Conservation (phyloP, 805 yeast genomes). For the Hanseniaspora occidentalis region DNA sequence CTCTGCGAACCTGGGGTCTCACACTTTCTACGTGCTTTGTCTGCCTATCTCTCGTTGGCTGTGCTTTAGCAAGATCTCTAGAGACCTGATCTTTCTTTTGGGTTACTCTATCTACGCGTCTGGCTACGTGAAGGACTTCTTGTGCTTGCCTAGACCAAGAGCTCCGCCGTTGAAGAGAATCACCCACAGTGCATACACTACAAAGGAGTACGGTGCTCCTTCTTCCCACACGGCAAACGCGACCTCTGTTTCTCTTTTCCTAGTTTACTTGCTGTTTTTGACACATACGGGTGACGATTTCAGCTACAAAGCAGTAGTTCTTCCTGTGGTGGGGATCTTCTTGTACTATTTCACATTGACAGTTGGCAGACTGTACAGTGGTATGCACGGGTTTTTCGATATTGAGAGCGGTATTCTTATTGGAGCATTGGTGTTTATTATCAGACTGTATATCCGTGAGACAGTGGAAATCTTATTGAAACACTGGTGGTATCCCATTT, state of each 20-base stretch:
- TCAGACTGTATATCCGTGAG: constrained; percentile 30
- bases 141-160: constrained; percentile 84
- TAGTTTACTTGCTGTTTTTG: constrained; percentile 16
- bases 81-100: constrained; percentile 59
- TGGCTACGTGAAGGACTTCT: constrained; percentile 69
- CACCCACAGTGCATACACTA: constrained; percentile 82
- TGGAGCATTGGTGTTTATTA: constrained; percentile 43
- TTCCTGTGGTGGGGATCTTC: constrained; percentile 13
- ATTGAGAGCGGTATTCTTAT: constrained; percentile 49
- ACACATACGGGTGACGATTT: no score
- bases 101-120: constrained; percentile 49
- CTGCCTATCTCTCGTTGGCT: constrained; percentile 80
- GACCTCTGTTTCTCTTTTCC: constrained; percentile 56
- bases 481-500: constrained; percentile 23
- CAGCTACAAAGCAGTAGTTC: constrained; percentile 3
- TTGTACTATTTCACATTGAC: constrained; percentile 54
- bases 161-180: constrained; percentile 87
- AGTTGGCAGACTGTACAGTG: constrained; percentile 81
- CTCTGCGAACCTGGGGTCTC: constrained; percentile 84
- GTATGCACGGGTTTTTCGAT: constrained; percentile 93
- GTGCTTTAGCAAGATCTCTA: constrained; percentile 43
- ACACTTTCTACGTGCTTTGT: constrained; percentile 84
- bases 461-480: constrained; percentile 35
- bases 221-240: constrained; percentile 93
- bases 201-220: constrained; percentile 92